Conservation (phyloP, 2,329 filamentous ascomycete genomes). For the Exophiala xenobiotica region DNA sequence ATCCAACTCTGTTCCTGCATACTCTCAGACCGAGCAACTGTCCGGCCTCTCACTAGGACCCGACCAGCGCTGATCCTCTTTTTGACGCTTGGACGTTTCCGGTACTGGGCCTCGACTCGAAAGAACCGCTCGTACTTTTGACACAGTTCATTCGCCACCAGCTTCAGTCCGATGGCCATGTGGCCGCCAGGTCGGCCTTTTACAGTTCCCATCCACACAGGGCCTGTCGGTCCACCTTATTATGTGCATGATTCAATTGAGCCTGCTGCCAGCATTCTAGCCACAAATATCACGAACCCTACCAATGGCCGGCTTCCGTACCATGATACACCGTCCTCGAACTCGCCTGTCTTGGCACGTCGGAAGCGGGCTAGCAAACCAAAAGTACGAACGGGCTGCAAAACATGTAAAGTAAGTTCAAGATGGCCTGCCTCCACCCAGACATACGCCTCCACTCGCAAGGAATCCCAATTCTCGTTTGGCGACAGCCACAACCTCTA, state of each 20-base stretch:
- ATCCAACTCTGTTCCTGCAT: slow-evolving; percentile 18
- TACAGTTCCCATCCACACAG: slow-evolving; percentile 11
- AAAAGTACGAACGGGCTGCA: slow-evolving; percentile 32
- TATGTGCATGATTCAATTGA: slow-evolving; percentile 7
- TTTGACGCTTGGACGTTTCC: slow-evolving; percentile 15
- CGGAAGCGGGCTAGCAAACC: slow-evolving; percentile 27
- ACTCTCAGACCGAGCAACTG: slow-evolving; percentile 4
- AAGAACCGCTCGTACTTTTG: slow-evolving; percentile 24
- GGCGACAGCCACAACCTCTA: slow-evolving; percentile 3
- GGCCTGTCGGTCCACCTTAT: slow-evolving; percentile 13
- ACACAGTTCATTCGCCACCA: slow-evolving; percentile 15
- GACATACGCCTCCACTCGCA: background rate
- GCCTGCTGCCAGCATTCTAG: slow-evolving; percentile 3
- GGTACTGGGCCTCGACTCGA: slow-evolving; percentile 6
- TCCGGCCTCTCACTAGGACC: background rate
- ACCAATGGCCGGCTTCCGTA: background rate
- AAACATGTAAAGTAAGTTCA: slow-evolving; percentile 29
- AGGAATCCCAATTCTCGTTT: slow-evolving; percentile 6
- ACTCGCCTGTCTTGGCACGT: slow-evolving; percentile 12
- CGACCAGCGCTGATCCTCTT: slow-evolving; percentile 7
- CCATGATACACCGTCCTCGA: background rate
- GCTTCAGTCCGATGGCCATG: slow-evolving; percentile 12
- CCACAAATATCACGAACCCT: background rate
- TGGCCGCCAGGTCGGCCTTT: slow-evolving; percentile 16
- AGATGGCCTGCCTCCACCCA: background rate